Evolutionary conservation across 2,329 filamentous ascomycete species (phyloP).

Genomic region (Corynespora cassiicola): DNA sequence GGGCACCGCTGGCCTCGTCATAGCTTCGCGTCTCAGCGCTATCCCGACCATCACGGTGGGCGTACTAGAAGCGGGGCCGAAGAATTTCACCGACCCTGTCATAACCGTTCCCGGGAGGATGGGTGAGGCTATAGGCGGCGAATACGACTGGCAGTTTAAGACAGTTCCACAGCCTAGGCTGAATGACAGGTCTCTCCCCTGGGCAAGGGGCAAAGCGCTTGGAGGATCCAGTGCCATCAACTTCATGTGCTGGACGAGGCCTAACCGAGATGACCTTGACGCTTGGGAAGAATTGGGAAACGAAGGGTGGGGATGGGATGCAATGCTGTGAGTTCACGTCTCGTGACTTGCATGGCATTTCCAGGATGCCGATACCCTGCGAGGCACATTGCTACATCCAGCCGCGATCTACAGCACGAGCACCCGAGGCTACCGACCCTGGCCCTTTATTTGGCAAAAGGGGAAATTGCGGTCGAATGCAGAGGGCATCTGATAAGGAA

Average conservation of each 20-base stretch:
- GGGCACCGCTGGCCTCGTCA: conserved; percentile 80
- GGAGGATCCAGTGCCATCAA: conserved; percentile 38
- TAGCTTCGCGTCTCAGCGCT: conserved; percentile 69
- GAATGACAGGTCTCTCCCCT: conserved; percentile 46
- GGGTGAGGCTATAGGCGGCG: conserved; percentile 34
- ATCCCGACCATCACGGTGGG: conserved; percentile 14
- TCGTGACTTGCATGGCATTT: neutral
- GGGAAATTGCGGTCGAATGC: conserved; percentile 1
- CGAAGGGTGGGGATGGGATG: conserved; percentile 62
- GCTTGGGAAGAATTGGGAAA: conserved; percentile 64
- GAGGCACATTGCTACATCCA: no score
- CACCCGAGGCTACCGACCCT: no score
- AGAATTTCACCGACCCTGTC: conserved; percentile 16
- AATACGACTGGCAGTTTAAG: conserved; percentile 45
- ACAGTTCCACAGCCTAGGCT: conserved; percentile 41
- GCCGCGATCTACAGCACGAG: neutral
- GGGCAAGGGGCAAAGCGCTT: conserved; percentile 19
- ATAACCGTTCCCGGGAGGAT: conserved; percentile 18
- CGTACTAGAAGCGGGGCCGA: conserved; percentile 21
- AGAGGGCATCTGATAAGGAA: neutral
- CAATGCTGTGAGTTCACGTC: conserved; percentile 30
- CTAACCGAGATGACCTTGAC: conserved; percentile 44
- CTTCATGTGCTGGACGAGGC: conserved; percentile 36
- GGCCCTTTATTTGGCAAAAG: no score
- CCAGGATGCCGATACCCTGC: no score